Evolutionary conservation across 441 rosid species (phyloP).

Genomic region (Corymbia citriodora): DNA sequence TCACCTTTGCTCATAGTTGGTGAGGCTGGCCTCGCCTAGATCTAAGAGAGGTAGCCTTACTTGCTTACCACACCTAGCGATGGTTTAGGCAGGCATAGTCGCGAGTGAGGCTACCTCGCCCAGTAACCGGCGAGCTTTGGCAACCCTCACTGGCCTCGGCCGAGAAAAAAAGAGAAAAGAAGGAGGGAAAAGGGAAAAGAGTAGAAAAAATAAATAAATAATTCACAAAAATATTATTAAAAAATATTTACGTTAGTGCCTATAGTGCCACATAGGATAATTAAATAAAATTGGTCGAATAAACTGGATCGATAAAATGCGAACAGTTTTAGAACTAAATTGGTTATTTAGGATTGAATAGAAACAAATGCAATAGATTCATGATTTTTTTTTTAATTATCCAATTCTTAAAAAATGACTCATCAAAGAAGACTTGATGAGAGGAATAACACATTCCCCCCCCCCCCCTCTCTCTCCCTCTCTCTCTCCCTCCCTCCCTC

Average conservation of each 20-base stretch:
- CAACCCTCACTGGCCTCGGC: rapidly evolving
- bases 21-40: rapidly evolving
- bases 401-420: background rate
- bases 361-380: rapidly evolving
- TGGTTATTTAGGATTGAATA: background rate
- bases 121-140: too few species aligned
- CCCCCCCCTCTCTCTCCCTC: too few species aligned
- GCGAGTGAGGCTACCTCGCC: background rate
- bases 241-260: too few species aligned
- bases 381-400: background rate
- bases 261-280: rapidly evolving
- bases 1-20: too few species aligned
- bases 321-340: too few species aligned
- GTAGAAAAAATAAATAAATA: too few species aligned
- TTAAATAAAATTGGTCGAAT: background rate
- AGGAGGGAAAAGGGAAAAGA: background rate
- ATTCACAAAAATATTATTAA: too few species aligned
- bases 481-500: too few species aligned
- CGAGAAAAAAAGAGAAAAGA: too few species aligned
- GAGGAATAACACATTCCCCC: background rate
- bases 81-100: rapidly evolving
- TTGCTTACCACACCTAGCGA: background rate
- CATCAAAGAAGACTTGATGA: background rate
- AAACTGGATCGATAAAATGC: too few species aligned
- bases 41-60: background rate